These are phyloP conservation scores for Endotrypanum monterogeii DNA, from an alignment of 208 protist species.

Conservation along the genomic window DNA sequence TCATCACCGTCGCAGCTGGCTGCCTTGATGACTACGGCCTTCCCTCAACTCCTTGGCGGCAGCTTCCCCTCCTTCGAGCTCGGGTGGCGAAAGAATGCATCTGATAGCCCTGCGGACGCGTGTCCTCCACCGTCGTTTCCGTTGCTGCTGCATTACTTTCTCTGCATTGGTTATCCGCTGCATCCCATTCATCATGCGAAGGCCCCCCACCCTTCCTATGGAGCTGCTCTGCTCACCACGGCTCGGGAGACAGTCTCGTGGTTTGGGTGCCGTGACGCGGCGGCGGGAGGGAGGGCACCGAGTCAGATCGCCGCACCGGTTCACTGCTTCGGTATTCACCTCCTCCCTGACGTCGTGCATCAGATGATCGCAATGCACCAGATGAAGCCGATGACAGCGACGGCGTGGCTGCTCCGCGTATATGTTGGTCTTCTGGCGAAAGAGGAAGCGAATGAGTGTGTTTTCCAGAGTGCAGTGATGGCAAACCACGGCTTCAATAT, in stretches of 20 bases:
- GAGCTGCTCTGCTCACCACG: constrained; percentile 2
- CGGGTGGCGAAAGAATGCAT: background rate
- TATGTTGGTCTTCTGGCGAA: constrained; percentile 14
- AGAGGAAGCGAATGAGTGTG: constrained; percentile 1
- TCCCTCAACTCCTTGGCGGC: constrained; percentile 12
- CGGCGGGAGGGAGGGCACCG: background rate
- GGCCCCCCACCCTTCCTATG: background rate
- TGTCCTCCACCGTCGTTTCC: background rate
- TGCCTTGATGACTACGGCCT: constrained; percentile 6
- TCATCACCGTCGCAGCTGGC: background rate
- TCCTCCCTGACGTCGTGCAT: constrained; percentile 21
- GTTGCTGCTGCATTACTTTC: constrained; percentile 19
- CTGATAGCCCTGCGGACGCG: background rate
- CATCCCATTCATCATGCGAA: background rate
- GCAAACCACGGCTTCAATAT: background rate
- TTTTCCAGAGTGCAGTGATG: background rate
- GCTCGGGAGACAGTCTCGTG: constrained; percentile 6
- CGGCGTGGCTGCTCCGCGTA: constrained; percentile 25
- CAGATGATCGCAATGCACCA: constrained; percentile 17
- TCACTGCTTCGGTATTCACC: constrained; percentile 2
- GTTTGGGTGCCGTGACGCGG: constrained; percentile 3
- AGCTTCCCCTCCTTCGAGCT: background rate
- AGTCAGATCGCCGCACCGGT: background rate
- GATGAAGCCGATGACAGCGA: constrained; percentile 21
- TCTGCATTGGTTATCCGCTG: constrained; percentile 23